phyloP scores from a whole-genome alignment of 306 rosid genomes.

The Medicago truncatula region DNA sequence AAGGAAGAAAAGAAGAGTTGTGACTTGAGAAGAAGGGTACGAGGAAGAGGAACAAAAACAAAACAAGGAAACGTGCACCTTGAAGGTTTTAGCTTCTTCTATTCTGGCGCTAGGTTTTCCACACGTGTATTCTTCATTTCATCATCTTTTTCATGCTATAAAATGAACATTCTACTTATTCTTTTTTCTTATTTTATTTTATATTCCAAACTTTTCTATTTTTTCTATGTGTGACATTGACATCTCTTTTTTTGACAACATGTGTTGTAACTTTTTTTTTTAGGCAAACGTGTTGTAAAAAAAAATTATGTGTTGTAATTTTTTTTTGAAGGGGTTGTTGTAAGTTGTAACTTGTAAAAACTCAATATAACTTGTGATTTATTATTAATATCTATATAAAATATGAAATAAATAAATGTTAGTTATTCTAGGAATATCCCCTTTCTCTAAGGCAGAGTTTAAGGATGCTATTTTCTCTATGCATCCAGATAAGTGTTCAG shows the following conservation, averaged over 20 bases:
- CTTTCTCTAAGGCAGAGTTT: too few relatives aligned
- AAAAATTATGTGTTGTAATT: too few relatives aligned
- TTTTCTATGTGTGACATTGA: background rate
- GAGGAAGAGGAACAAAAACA: conserved; percentile 37
- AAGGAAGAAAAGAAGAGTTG: conserved; percentile 12
- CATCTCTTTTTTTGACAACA: background rate
- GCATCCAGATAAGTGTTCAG: too few relatives aligned
- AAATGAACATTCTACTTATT: background rate
- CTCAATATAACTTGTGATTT: too few relatives aligned
- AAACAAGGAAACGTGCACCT: conserved; percentile 39
- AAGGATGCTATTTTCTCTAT: too few relatives aligned
- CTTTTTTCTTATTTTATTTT: background rate
- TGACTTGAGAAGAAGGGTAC: conserved; percentile 27
- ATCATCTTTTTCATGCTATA: background rate
- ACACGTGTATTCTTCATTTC: conserved; percentile 41
- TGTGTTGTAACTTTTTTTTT: background rate
- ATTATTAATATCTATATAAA: too few relatives aligned
- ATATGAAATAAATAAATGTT: too few relatives aligned
- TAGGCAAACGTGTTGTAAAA: too few relatives aligned
- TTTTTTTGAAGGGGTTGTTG: too few relatives aligned
- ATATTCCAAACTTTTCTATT: background rate
- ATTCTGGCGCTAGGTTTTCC: conserved; percentile 26
- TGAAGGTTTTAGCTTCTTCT: conserved; percentile 36
- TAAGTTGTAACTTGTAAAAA: too few relatives aligned
- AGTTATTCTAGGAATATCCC: too few relatives aligned